Evolutionary conservation across 2,329 filamentous ascomycete species (phyloP), one percentile per base, ranked within the genome.

Genomic region (Penicillium rolfsii): DNA sequence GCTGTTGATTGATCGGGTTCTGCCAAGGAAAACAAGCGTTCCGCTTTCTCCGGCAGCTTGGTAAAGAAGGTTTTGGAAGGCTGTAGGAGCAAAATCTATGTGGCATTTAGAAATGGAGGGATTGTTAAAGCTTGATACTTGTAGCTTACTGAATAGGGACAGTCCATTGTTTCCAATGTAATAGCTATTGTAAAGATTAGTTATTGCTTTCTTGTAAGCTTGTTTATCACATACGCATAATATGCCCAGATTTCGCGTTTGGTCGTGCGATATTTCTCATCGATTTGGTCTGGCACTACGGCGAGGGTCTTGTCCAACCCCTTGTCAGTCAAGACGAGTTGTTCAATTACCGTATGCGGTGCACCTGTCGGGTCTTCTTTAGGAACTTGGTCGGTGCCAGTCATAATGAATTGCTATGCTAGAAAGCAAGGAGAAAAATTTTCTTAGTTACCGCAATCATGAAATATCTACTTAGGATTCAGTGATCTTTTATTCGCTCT

Each of bases 81-180:
- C 36, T 16, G 36, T n/a, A n/a, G 36, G 36, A 40, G 36, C 36
- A 16, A 40, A 40, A 40, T 40, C 36, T 40, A 40, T 40, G 30
- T 9, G 30, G 30, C 30, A 2, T 33, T 33, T 33, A 33, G 30
- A 33, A 7, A 36, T 36, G 12, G 16, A 36, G 35, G 35, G 35
- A 36, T 36, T 36, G 35, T 4, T 36, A 36, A 36, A 36, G 35
- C 35, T 36, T 36, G 35, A 4, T 36, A 36, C 14, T 36, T 36
- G 8, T 36, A 73, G 0, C 72, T 52, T 63, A 77, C 75, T 89
- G 82, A 88, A 88, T 54, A 84, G 78, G 7, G 82, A 82, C 63
- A 82, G 81, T 6, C 87, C 87, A 72, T 89, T 89, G 70, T 88
- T 85, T 49, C 87, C 87, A 55, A 89, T 83, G 70, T 89, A 89